Evolutionary conservation across 768 basidiomycete genomes (phyloP), one percentile per base, ranked within the genome.

Genomic region (Mrakia frigida): DNA sequence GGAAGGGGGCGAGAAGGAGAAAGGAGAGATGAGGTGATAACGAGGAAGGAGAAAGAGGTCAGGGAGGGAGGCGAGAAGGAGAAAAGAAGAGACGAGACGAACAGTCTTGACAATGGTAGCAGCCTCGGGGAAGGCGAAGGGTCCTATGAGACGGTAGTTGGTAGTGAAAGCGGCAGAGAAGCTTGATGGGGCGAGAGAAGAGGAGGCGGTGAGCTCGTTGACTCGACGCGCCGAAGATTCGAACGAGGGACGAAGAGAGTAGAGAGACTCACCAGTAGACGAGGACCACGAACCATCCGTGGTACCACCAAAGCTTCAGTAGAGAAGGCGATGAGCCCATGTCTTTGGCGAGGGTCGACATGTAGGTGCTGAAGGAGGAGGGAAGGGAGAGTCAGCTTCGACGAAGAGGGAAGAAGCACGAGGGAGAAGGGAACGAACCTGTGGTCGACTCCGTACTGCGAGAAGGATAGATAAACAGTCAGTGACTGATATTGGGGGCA

Each of bases 151-250:
- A 35, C 89, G 86, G 79, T 89, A 89, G 80, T 88, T 88, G 6
- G 87, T 81, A 5, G 86, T 87, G 81, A 88, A 89, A 18, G 88
- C 87, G 0, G 88, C 88, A 0, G 88, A 88, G 77, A 89, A 88
- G 80, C 87, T 88, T 3, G 67, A 23, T 28, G 31, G 18, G 6
- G 35, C 3, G 37, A 31, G 41, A 4, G n/a, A n/a, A 56, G 28
- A n/a, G 23, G 25, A 37, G 46, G 43, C 46, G 39, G 33, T n/a
- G 25, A 76, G 35, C 25, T 13, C 14, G 21, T n/a, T 21, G 14
- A 28, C n/a, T 31, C n/a, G 37, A 43, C 46, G 46, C 46, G 46
- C 21, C 18, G 23, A 67, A 46, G 33, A 60, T 41, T 33, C 46
- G 52, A n/a, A 11, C 37, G 33, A 13, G 13, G 43, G 50, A 33